phyloP scores from a whole-genome alignment of 371 early-diverging fungal species.

The Mucor indicus region DNA sequence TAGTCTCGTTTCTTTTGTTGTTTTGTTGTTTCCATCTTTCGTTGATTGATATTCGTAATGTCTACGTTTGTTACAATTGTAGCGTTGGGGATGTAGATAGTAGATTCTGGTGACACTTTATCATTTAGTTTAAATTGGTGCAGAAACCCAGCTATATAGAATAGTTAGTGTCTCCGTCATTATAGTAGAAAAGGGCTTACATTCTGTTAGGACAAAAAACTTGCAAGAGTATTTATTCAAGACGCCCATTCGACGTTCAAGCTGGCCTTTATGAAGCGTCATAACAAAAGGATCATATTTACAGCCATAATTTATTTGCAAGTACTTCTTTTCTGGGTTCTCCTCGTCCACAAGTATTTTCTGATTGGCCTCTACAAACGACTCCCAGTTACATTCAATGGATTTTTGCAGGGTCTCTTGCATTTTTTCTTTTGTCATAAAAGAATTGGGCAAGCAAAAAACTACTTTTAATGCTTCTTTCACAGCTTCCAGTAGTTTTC shows the following conservation, averaged over 20 bases:
- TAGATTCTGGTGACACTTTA: constrained; percentile 33
- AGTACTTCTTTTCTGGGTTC: constrained; percentile 26
- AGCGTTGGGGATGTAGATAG: constrained; percentile 29
- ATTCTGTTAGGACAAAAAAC: constrained; percentile 35
- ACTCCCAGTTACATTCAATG: constrained; percentile 19
- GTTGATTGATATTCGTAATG: background rate
- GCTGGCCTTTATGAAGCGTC: constrained; percentile 33
- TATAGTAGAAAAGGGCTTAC: constrained; percentile 9
- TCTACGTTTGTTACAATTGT: constrained; percentile 11
- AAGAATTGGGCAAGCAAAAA: constrained; percentile 13
- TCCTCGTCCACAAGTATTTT: constrained; percentile 32
- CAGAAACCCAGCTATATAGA: constrained; percentile 29
- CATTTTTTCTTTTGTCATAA: constrained; percentile 9
- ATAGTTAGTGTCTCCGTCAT: background rate
- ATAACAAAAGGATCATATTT: constrained; percentile 35
- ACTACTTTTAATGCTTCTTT: constrained; percentile 21
- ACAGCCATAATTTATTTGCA: constrained; percentile 37
- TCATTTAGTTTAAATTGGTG: constrained; percentile 38
- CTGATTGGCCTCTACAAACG: constrained; percentile 27
- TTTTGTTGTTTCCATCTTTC: background rate
- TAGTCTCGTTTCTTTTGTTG: background rate
- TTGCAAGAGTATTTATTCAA: constrained; percentile 27
- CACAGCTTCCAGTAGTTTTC: constrained; percentile 11
- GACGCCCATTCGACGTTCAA: constrained; percentile 34
- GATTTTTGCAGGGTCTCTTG: constrained; percentile 9